Evolutionary conservation across 2,329 filamentous ascomycete species (phyloP).

Genomic region (Aspergillus pseudoviridinutans): DNA sequence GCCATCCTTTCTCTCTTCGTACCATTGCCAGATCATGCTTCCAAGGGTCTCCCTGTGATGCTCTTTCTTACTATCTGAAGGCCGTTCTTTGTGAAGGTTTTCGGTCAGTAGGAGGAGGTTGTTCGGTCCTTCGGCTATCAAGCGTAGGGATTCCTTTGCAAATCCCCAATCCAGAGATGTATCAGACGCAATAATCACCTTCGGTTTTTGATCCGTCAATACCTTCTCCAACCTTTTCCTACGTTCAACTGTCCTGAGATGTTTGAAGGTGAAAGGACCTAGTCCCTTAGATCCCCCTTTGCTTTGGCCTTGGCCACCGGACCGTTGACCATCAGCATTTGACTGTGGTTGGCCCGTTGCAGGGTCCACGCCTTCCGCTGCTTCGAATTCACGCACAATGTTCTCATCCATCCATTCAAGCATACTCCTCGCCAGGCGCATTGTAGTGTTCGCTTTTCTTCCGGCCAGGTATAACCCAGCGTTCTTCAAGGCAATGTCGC

Average conservation of each 20-base stretch:
- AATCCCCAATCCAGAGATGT: constrained; percentile 92
- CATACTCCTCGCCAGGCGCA: constrained; percentile 91
- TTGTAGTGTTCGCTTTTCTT: constrained; percentile 78
- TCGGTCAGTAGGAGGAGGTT: constrained; percentile 90
- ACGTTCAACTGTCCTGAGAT: constrained; percentile 77
- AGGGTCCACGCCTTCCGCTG: constrained; percentile 44
- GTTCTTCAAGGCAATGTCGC: constrained; percentile 48
- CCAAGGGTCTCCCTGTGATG: constrained; percentile 58
- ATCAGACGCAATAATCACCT: constrained; percentile 88
- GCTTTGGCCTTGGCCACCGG: constrained; percentile 31
- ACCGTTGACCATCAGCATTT: constrained; percentile 42
- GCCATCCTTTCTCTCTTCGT: constrained; percentile 64
- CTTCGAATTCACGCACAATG: constrained; percentile 88
- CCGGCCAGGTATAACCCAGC: constrained; percentile 75
- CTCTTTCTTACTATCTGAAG: constrained; percentile 17
- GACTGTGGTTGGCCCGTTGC: constrained; percentile 31
- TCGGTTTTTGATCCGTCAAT: constrained; percentile 49
- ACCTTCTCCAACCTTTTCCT: constrained; percentile 74
- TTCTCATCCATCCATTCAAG: constrained; percentile 98
- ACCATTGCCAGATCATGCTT: constrained; percentile 74
- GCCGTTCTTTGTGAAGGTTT: constrained; percentile 40
- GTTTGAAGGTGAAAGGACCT: constrained; percentile 85
- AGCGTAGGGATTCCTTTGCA: constrained; percentile 72
- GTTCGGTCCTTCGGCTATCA: constrained; percentile 68
- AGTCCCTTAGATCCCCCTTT: constrained; percentile 42